Conservation (phyloP, 805 yeast genomes). For the Alloascoidea hylecoeti region DNA sequence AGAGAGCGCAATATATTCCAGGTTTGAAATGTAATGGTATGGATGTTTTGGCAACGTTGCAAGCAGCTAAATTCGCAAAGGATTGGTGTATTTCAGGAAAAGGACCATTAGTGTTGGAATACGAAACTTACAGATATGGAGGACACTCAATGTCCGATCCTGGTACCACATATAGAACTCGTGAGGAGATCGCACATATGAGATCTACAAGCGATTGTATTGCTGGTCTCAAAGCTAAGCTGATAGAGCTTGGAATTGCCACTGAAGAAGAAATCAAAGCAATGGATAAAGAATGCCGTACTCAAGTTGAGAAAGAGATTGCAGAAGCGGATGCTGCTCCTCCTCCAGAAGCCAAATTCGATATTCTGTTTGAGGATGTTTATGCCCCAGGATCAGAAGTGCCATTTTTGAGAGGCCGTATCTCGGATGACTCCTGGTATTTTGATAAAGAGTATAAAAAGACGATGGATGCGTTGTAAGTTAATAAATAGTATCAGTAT, state of each 20-base stretch:
- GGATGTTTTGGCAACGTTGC: conserved; percentile 93
- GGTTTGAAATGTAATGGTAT: conserved; percentile 98
- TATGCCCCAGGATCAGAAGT: conserved; percentile 91
- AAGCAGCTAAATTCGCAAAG: conserved; percentile 93
- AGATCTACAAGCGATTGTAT: conserved; percentile 97
- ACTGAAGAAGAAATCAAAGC: conserved; percentile 90
- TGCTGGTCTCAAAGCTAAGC: conserved; percentile 83
- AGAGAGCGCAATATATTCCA: conserved; percentile 99
- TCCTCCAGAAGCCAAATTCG: conserved; percentile 92
- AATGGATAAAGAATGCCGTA: conserved; percentile 93
- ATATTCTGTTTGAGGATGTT: conserved; percentile 90
- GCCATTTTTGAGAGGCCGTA: conserved; percentile 90
- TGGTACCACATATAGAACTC: conserved; percentile 99
- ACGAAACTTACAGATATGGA: conserved; percentile 98
- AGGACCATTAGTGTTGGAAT: conserved; percentile 93
- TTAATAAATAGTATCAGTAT: too few relatives aligned
- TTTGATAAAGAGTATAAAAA: conserved; percentile 23
- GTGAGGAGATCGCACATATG: conserved; percentile 99
- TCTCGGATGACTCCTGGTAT: conserved; percentile 90
- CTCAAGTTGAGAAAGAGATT: conserved; percentile 87
- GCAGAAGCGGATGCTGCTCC: conserved; percentile 89
- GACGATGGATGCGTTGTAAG: too few relatives aligned
- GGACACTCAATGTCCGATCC: conserved; percentile 99
- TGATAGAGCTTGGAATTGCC: conserved; percentile 73
- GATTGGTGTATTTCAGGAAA: conserved; percentile 90